Conservation (phyloP, 257 asterid species). For the Jasminum sambac region DNA sequence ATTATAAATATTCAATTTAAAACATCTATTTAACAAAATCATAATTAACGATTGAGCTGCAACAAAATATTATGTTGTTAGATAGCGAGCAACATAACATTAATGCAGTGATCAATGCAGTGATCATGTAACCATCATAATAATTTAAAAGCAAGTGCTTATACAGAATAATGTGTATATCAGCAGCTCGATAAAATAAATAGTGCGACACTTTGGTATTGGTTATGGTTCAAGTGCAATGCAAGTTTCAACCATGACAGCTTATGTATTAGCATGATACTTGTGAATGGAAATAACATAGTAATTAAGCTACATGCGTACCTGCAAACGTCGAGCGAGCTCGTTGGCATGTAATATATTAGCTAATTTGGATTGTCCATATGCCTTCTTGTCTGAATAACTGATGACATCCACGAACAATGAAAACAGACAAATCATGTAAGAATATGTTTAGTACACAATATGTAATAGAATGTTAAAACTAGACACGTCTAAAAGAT, state of each 20-base stretch:
- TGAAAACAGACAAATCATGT: not conserved
- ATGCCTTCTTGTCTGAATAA: slow-evolving; percentile 76
- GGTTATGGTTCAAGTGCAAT: too few species aligned
- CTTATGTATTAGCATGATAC: too few species aligned
- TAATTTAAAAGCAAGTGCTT: not conserved
- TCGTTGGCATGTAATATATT: slow-evolving; percentile 76
- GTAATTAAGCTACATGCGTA: slow-evolving; percentile 7
- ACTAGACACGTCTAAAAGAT: not conserved
- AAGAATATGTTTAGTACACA: not conserved
- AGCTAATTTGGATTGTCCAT: slow-evolving; percentile 89
- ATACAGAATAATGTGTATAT: too few species aligned
- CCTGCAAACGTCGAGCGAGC: slow-evolving; percentile 73
- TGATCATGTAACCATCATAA: not conserved
- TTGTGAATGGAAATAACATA: not conserved
- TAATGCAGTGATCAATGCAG: too few species aligned
- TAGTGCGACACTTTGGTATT: too few species aligned
- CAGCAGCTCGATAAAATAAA: too few species aligned
- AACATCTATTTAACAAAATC: not conserved
- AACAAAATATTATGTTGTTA: too few species aligned
- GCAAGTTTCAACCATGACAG: too few species aligned
- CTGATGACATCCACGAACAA: slow-evolving; percentile 33
- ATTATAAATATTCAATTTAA: not conserved
- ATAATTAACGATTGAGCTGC: too few species aligned
- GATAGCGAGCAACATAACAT: too few species aligned
- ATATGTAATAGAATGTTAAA: slow-evolving; percentile 1